phyloP scores from a whole-genome alignment of 2,329 filamentous ascomycete species.

The Penicillium capsulatum region DNA sequence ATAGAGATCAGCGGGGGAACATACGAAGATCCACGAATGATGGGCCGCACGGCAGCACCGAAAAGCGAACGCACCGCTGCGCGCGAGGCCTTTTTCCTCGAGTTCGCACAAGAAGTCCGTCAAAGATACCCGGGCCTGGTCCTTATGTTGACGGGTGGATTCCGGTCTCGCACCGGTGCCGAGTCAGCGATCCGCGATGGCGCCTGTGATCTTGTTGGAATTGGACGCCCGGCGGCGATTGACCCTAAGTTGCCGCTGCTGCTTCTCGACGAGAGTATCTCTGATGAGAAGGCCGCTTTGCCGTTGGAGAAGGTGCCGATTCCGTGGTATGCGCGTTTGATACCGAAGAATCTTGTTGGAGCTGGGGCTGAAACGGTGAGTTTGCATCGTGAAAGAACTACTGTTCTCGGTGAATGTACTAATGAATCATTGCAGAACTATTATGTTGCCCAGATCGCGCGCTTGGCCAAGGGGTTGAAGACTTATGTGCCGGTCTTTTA shows the following conservation, averaged over 20 bases:
- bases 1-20: conserved; percentile 64
- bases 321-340: conserved; percentile 21
- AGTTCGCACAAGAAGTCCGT: conserved; percentile 57
- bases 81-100: conserved; percentile 65
- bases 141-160: conserved; percentile 61
- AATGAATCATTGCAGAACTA: conserved; percentile 13
- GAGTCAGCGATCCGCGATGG: conserved; percentile 46
- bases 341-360: conserved; percentile 26
- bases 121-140: conserved; percentile 43
- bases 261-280: conserved; percentile 29
- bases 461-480: conserved; percentile 18
- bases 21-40: conserved; percentile 52
- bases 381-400: conserved; percentile 1
- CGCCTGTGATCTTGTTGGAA: conserved; percentile 49
- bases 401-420: conserved; percentile 6
- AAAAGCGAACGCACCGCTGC: conserved; percentile 42
- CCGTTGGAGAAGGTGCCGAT: conserved; percentile 22
- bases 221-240: conserved; percentile 47
- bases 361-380: conserved; percentile 32
- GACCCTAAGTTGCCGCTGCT: conserved; percentile 41
- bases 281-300: conserved; percentile 24
- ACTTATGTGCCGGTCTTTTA: conserved; percentile 17
- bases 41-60: conserved; percentile 22
- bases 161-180: conserved; percentile 53
- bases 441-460: conserved; percentile 18